These are phyloP conservation scores for Exophiala phaeomuriformis DNA, from an alignment of 2,329 filamentous ascomycete species.

Conservation along the genomic window DNA sequence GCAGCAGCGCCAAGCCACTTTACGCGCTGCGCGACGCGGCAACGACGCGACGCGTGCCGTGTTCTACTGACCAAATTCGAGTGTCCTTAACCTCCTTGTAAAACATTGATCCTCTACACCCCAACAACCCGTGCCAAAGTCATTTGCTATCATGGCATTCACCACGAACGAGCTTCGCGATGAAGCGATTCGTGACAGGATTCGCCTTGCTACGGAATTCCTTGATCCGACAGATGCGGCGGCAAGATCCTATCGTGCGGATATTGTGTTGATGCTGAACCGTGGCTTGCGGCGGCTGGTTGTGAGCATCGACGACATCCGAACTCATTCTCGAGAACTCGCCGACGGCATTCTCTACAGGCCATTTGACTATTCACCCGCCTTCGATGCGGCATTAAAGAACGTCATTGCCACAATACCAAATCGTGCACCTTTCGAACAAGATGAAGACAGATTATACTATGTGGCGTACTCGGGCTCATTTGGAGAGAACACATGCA, in stretches of 20 bases:
- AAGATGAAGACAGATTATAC: slow-evolving; percentile 68
- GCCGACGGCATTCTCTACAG: slow-evolving; percentile 70
- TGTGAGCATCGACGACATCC: slow-evolving; percentile 83
- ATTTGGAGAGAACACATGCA: slow-evolving; percentile 91
- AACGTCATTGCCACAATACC: slow-evolving; percentile 76
- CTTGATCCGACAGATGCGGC: slow-evolving; percentile 60
- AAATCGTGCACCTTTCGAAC: slow-evolving; percentile 67
- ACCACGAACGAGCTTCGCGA: slow-evolving; percentile 64
- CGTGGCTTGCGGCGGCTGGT: slow-evolving; percentile 52
- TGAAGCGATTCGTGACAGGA: slow-evolving; percentile 73
- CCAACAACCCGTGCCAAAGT: not conserved
- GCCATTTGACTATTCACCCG: slow-evolving; percentile 80
- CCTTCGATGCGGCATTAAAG: slow-evolving; percentile 86
- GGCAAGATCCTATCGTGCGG: slow-evolving; percentile 68
- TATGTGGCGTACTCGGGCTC: slow-evolving; percentile 97
- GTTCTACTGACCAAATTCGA: not conserved
- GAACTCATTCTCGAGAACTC: slow-evolving; percentile 76
- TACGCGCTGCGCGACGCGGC: not conserved
- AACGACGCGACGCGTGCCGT: not conserved
- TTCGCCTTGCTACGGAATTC: slow-evolving; percentile 84
- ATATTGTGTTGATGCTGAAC: slow-evolving; percentile 72
- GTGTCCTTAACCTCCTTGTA: not conserved
- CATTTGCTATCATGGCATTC: slow-evolving; percentile 21
- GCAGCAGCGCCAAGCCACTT: not conserved
- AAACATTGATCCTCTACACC: not conserved